These are phyloP conservation scores for Aspergillus biplanus DNA, from an alignment of 495 filamentous ascomycete genomes.

Conservation along the genomic window DNA sequence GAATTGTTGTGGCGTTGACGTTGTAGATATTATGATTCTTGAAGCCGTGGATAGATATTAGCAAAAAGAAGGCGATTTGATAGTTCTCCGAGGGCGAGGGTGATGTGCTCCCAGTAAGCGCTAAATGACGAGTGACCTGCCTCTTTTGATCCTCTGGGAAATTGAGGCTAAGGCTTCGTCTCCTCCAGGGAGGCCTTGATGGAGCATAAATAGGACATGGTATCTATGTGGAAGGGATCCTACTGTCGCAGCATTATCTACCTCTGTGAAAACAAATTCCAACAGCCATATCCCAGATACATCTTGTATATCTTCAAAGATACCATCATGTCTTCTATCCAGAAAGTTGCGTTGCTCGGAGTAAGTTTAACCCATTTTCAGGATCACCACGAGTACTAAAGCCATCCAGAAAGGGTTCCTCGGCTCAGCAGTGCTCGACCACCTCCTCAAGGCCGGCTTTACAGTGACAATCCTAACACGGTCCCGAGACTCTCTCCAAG, in stretches of 20 bases:
- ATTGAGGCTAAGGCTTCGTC: neutral
- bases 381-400: neutral
- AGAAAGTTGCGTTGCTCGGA: constrained; percentile 10
- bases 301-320: neutral
- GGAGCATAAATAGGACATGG: neutral
- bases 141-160: neutral
- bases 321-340: constrained; percentile 3
- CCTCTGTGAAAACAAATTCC: too few relatives aligned
- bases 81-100: too few relatives aligned
- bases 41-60: too few relatives aligned
- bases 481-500: constrained; percentile 18
- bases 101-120: too few relatives aligned
- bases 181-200: neutral
- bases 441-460: constrained; percentile 22
- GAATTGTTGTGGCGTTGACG: too few relatives aligned
- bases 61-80: too few relatives aligned
- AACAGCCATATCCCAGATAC: too few relatives aligned
- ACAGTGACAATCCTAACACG: constrained; percentile 43
- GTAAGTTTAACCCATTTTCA: neutral
- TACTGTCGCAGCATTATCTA: too few relatives aligned
- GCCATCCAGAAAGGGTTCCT: constrained; percentile 12
- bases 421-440: constrained; percentile 6
- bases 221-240: too few relatives aligned
- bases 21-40: too few relatives aligned
- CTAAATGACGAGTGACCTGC: neutral